Conservation (phyloP, 2,329 filamentous ascomycete genomes). For the Rhynchosporium graminicola region DNA sequence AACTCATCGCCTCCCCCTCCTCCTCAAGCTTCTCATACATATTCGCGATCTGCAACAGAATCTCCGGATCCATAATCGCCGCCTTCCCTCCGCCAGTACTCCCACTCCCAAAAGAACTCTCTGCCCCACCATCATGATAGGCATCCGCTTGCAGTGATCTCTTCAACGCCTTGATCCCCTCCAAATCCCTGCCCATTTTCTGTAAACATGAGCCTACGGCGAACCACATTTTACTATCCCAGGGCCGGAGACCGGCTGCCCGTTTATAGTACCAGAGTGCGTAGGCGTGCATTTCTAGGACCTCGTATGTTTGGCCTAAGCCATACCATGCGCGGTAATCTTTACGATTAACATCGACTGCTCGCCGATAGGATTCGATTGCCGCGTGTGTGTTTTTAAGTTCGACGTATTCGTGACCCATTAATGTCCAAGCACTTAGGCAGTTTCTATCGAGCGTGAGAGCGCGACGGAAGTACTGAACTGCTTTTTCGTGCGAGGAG, state of each 20-base stretch:
- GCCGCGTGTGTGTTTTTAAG: slow-evolving; percentile 98
- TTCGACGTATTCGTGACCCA: slow-evolving; percentile 98
- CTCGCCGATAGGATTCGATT: slow-evolving; percentile 93
- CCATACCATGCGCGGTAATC: slow-evolving; percentile 99
- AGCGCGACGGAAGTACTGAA: slow-evolving; percentile 95
- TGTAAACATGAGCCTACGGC: slow-evolving; percentile 90
- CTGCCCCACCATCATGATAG: slow-evolving; percentile 71
- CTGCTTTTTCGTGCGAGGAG: slow-evolving; percentile 94
- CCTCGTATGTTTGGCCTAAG: slow-evolving; percentile 93
- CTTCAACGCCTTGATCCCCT: slow-evolving; percentile 94
- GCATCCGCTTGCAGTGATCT: slow-evolving; percentile 85
- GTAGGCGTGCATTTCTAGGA: slow-evolving; percentile 97
- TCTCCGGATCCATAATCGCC: slow-evolving; percentile 78
- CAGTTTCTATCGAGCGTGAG: slow-evolving; percentile 88
- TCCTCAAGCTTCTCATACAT: slow-evolving; percentile 84
- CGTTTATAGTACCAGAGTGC: slow-evolving; percentile 98
- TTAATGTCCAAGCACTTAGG: slow-evolving; percentile 93
- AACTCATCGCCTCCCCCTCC: slow-evolving; percentile 78
- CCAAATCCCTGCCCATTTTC: slow-evolving; percentile 82
- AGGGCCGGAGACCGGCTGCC: slow-evolving; percentile 87
- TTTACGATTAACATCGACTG: slow-evolving; percentile 92
- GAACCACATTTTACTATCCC: slow-evolving; percentile 99
- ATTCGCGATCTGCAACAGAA: slow-evolving; percentile 83
- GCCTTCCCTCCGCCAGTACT: slow-evolving; percentile 47
- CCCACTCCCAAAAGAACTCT: slow-evolving; percentile 44